phyloP scores from a whole-genome alignment of 2,329 filamentous ascomycete species.

The Leptographium radiaticola region DNA sequence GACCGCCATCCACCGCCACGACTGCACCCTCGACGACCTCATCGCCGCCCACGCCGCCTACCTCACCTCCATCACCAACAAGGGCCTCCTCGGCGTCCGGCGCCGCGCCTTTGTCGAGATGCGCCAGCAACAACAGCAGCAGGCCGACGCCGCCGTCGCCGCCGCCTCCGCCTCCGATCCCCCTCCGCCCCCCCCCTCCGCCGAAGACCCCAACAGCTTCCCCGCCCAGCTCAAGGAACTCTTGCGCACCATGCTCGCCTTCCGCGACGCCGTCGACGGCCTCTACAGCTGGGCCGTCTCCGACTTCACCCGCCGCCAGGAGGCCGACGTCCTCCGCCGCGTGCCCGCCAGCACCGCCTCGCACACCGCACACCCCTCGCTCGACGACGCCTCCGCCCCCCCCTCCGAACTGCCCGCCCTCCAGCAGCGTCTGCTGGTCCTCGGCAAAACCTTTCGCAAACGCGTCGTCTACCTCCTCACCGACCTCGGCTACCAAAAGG shows the following conservation, averaged over 20 bases:
- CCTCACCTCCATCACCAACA: conserved; percentile 87
- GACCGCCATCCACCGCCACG: conserved; percentile 61
- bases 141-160: conserved; percentile 50
- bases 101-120: conserved; percentile 26
- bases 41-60: conserved; percentile 87
- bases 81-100: conserved; percentile 75
- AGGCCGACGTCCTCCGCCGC: conserved; percentile 53
- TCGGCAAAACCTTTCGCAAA: conserved; percentile 64
- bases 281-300: conserved; percentile 91
- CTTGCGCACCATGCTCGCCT: conserved; percentile 83
- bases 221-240: conserved; percentile 86
- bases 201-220: conserved; percentile 64
- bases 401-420: conserved; percentile 57
- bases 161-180: conserved; percentile 46
- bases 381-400: conserved; percentile 36
- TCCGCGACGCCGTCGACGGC: conserved; percentile 85
- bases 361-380: neutral
- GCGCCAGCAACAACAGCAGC: conserved; percentile 18
- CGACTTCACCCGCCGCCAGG: conserved; percentile 86
- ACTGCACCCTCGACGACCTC: conserved; percentile 86
- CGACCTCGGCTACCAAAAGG: conserved; percentile 83
- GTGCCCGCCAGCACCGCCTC: conserved; percentile 27
- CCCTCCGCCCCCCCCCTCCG: conserved; percentile 23
- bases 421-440: conserved; percentile 55
- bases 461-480: conserved; percentile 73